Percentiles rank a stretch among this genome's conserved stretches.
Evolutionary conservation across 495 filamentous ascomycete species (phyloP).

Genomic region (Trichoderma gamsii): DNA sequence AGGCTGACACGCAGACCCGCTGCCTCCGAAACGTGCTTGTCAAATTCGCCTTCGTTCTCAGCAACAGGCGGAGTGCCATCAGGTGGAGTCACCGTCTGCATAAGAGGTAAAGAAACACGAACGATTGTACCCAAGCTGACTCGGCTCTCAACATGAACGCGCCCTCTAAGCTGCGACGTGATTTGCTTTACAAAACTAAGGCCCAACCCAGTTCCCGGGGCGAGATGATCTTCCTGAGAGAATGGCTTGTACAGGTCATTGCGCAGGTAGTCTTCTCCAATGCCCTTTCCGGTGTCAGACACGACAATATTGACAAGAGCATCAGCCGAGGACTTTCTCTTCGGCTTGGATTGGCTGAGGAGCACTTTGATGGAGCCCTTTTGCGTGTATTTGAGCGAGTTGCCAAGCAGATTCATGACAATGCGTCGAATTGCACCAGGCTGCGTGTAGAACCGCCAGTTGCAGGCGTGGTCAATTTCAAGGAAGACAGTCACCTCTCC

Average conservation of each 20-base stretch:
- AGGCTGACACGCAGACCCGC: constrained; percentile 29
- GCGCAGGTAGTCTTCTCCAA: constrained; percentile 61
- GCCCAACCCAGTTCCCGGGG: constrained; percentile 63
- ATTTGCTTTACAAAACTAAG: constrained; percentile 65
- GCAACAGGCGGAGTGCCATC: constrained; percentile 16
- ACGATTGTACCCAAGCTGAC: constrained; percentile 54
- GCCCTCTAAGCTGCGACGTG: constrained; percentile 51
- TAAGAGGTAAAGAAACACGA: constrained; percentile 45
- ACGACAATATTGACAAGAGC: constrained; percentile 44
- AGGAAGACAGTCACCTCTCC: constrained; percentile 51
- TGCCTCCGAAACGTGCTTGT: constrained; percentile 31
- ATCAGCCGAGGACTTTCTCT: constrained; percentile 5
- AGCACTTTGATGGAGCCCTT: constrained; percentile 59
- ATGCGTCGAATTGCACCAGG: constrained; percentile 68
- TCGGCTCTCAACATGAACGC: constrained; percentile 53
- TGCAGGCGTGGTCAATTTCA: constrained; percentile 51
- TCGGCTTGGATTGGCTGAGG: constrained; percentile 40
- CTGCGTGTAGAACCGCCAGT: constrained; percentile 61
- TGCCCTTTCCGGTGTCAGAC: constrained; percentile 62
- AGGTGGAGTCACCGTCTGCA: constrained; percentile 4
- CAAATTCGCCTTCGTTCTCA: constrained; percentile 23
- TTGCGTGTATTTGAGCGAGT: constrained; percentile 74
- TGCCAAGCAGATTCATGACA: constrained; percentile 78
- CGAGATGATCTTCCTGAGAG: constrained; percentile 60
- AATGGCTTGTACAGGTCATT: constrained; percentile 65